A percentile compares a stretch with the other conserved stretches of the same genome.
Evolutionary conservation across 768 basidiomycete genomes (phyloP).

Genomic region (Tylopilus sp.): DNA sequence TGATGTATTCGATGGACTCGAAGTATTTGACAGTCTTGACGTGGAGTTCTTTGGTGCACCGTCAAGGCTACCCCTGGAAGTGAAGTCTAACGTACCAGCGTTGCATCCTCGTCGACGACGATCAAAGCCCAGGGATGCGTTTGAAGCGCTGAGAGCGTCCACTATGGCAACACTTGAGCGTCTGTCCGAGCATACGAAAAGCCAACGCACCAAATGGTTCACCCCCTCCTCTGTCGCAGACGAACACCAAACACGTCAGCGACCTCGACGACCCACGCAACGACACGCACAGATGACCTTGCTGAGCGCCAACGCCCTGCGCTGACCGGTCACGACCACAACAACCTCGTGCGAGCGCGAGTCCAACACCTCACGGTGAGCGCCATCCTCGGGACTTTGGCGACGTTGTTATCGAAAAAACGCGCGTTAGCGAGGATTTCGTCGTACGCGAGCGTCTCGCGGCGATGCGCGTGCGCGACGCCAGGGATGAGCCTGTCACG

Average conservation of each 20-base stretch:
- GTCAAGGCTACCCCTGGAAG: not conserved
- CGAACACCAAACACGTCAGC: not conserved
- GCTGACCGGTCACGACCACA: slow-evolving; percentile 79
- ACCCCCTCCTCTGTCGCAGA: slow-evolving; percentile 75
- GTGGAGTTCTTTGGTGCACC: slow-evolving; percentile 56
- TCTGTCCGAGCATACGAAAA: not conserved
- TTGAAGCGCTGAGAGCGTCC: slow-evolving; percentile 85
- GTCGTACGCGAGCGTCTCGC: slow-evolving; percentile 90
- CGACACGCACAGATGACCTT: slow-evolving; percentile 69
- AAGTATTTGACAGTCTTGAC: slow-evolving; percentile 93
- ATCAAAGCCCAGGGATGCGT: slow-evolving; percentile 86
- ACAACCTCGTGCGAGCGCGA: slow-evolving; percentile 82
- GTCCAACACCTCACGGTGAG: slow-evolving; percentile 89
- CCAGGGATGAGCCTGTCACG: slow-evolving; percentile 70
- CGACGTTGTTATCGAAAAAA: slow-evolving; percentile 82
- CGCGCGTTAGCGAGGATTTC: slow-evolving; percentile 92
- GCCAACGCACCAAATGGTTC: slow-evolving; percentile 65
- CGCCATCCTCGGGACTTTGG: slow-evolving; percentile 80
- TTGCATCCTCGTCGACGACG: slow-evolving; percentile 87
- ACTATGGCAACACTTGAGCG: slow-evolving; percentile 35
- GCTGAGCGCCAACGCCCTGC: slow-evolving; percentile 80
- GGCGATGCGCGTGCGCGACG: slow-evolving; percentile 83
- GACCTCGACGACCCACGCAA: no score
- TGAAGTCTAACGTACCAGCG: slow-evolving; percentile 52
- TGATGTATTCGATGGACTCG: slow-evolving; percentile 84